A percentile compares a stretch with the other conserved stretches of the same genome.
Conservation (phyloP, 2,329 filamentous ascomycete species). For the Colletotrichum sojae region DNA sequence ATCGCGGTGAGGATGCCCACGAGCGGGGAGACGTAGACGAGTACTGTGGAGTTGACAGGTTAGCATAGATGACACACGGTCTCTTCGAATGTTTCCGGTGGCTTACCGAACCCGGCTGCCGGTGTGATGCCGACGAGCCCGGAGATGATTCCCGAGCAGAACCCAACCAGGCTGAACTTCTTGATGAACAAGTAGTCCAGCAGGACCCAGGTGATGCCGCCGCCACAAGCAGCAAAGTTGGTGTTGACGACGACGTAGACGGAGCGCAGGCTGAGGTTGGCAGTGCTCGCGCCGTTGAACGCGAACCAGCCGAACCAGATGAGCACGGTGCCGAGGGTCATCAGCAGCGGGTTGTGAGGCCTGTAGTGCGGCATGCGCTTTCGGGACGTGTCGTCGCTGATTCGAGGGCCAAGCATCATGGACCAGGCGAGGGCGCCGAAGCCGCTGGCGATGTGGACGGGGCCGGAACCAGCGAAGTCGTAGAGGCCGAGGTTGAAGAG, state of each 20-base stretch:
- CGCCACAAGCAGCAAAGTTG: slow-evolving; percentile 69
- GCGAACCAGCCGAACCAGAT: slow-evolving; percentile 76
- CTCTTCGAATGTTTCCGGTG: too few species aligned
- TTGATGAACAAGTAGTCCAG: slow-evolving; percentile 65
- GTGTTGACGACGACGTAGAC: slow-evolving; percentile 72
- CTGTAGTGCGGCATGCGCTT: slow-evolving; percentile 54
- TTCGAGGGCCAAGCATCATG: slow-evolving; percentile 72
- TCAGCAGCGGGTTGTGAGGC: slow-evolving; percentile 74
- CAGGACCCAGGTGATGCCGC: slow-evolving; percentile 66
- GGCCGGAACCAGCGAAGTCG: slow-evolving; percentile 74
- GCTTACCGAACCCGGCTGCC: slow-evolving; percentile 73
- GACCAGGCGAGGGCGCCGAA: slow-evolving; percentile 76
- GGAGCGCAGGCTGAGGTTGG: slow-evolving; percentile 65
- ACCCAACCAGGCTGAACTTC: slow-evolving; percentile 69
- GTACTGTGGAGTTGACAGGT: slow-evolving; percentile 47
- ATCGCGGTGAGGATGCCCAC: slow-evolving; percentile 66
- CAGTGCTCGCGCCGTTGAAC: slow-evolving; percentile 64
- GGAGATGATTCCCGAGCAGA: slow-evolving; percentile 91
- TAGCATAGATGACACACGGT: background rate
- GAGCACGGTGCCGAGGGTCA: slow-evolving; percentile 74
- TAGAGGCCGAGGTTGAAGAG: slow-evolving; percentile 71
- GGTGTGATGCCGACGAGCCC: slow-evolving; percentile 91
- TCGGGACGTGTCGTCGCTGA: slow-evolving; percentile 58
- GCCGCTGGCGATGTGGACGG: slow-evolving; percentile 75
- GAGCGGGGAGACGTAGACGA: slow-evolving; percentile 64